Base-by-base conservation (phyloP, 1,284 basidiomycete genomes). In the Flammula alnicola region DNA sequence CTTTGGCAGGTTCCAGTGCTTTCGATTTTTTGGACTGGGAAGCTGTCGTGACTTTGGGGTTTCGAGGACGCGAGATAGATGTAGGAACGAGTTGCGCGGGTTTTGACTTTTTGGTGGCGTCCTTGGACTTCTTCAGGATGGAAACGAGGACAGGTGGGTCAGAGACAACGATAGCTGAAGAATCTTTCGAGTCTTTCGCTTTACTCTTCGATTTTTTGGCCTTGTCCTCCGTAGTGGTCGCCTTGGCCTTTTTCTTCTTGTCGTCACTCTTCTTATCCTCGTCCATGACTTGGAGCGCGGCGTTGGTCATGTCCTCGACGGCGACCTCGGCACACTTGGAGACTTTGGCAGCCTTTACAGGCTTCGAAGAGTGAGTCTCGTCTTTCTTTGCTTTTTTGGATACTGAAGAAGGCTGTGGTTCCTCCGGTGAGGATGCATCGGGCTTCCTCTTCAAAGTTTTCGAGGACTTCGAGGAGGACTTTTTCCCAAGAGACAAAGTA, bases 361-460 rank as follows among this genome's bases (percentile, higher is more conserved):
- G 38, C n/a, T 49, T 52, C 16, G 48, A 23, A 14, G 44, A 16
- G 37, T 23, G 42, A 26, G 14, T 35, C 4, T 22, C 43, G 16
- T 57, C 49, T 25, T 56, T 57, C 47, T 59, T 61, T 22, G 55
- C 50, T 40, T 61, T 64, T 51, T 60, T 62, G 1, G 55, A 30
- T 16, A 36, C 23, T 17, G 42, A 46, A 5, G 35, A 23, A 16
- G 25, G 14, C 20, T 30, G 44, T 45, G 52, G 19, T 25, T 42
- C 36, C 25, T 49, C 52, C 47, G 56, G 22, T 31, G 41, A 19
- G 14, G 37, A n/a, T n/a, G 38, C n/a, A 45, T 49, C 47, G 7
- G 52, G 44, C 37, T 52, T 64, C 31, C 63, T 58, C 52, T 66
- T 66, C 39, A 57, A 23, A n/a, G 54, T 49, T 27, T 64, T 62